Evolutionary conservation across 208 protist species (phyloP).

Genomic region (Lotmaria passim): DNA sequence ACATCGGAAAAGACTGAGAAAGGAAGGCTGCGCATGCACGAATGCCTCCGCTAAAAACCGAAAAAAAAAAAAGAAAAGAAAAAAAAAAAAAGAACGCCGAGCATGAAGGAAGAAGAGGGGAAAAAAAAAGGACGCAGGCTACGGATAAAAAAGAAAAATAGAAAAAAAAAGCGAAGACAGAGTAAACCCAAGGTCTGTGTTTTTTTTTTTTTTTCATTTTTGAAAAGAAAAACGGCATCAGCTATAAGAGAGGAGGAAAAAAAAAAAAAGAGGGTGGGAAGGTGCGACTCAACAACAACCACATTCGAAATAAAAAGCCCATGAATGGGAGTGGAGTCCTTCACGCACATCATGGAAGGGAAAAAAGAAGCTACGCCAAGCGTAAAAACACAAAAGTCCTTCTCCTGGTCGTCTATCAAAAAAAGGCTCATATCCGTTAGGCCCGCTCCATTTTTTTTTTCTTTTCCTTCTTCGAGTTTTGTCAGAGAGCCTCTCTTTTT

Average conservation of each 20-base stretch:
- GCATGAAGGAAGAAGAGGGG: neutral
- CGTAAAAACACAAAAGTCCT: slow-evolving; percentile 1
- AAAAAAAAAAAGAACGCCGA: neutral
- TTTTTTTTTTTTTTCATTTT: slow-evolving; percentile 11
- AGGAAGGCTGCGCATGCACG: no score
- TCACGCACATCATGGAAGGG: neutral
- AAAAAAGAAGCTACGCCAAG: slow-evolving; percentile 4
- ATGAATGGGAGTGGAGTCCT: slow-evolving; percentile 19
- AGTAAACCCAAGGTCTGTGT: neutral
- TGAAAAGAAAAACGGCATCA: neutral
- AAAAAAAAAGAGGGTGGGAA: neutral
- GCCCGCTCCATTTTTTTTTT: no score
- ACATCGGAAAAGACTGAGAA: no score
- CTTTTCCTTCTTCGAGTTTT: no score
- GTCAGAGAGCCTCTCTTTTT: neutral
- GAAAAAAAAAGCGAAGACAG: slow-evolving; percentile 9
- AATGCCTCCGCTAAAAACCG: no score
- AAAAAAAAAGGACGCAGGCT: neutral
- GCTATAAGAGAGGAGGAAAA: neutral
- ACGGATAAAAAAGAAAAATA: slow-evolving; percentile 1
- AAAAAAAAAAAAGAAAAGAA: neutral
- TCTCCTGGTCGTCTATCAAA: no score
- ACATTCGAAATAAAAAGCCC: slow-evolving; percentile 26
- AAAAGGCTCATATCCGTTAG: no score
- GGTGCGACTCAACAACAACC: neutral